Conservation (phyloP, 139 green algal species). For the Chlamydomonas asymmetrica region DNA sequence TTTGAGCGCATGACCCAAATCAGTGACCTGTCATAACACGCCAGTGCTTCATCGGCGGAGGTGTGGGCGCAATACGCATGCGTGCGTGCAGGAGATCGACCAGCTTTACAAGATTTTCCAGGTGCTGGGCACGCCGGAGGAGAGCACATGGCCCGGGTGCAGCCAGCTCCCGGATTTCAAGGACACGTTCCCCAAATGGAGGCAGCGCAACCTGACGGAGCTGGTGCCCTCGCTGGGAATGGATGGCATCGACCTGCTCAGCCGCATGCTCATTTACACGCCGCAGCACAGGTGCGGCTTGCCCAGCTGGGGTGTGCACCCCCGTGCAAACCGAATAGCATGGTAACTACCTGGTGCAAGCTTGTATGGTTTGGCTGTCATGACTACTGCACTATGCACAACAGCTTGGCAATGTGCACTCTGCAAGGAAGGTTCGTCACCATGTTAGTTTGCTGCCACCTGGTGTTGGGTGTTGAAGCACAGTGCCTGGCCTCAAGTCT, state of each 20-base stretch:
- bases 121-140: constrained; percentile 83
- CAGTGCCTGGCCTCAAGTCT: neutral
- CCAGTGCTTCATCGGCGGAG: no score
- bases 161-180: constrained; percentile 76
- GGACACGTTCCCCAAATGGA: constrained; percentile 75
- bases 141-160: constrained; percentile 70
- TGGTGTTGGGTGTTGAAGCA: neutral
- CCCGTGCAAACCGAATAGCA: neutral
- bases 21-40: no score
- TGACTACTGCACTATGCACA: neutral
- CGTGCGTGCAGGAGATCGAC: constrained; percentile 71
- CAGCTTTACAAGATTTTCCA: constrained; percentile 93
- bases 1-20: no score
- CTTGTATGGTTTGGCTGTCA: neutral
- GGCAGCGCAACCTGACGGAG: constrained; percentile 37
- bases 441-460: neutral
- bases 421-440: neutral
- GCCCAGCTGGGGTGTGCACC: neutral
- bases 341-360: neutral
- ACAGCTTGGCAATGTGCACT: neutral
- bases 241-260: constrained; percentile 72
- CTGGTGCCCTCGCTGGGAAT: constrained; percentile 69
- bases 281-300: constrained; percentile 35
- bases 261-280: constrained; percentile 69
- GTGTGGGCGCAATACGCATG: no score